Conservation (phyloP, 2,329 filamentous ascomycete species). For the Cladosporium sp. region DNA sequence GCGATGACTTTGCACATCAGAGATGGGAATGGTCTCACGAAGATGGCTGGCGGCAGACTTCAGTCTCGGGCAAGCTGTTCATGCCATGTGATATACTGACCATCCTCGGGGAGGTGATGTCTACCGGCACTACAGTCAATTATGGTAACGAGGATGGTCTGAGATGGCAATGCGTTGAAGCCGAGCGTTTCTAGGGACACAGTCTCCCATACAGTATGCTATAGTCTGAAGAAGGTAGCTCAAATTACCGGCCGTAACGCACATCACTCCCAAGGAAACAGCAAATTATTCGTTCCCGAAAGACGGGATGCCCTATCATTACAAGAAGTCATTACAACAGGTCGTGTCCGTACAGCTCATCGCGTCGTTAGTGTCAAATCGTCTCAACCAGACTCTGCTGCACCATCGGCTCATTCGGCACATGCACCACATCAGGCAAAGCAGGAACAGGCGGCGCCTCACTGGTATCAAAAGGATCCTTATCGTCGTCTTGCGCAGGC, state of each 20-base stretch:
- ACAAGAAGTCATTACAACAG: not conserved
- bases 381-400: not conserved
- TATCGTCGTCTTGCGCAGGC: slow-evolving; percentile 38
- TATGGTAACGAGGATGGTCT: not conserved
- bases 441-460: slow-evolving; percentile 27
- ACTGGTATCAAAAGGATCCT: slow-evolving; percentile 43
- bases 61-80: not conserved
- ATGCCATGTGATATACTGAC: slow-evolving; percentile 12
- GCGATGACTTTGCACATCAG: slow-evolving; percentile 13
- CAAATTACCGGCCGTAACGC: not conserved
- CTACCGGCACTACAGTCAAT: not conserved
- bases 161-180: not conserved
- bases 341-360: not conserved
- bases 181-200: slow-evolving; percentile 4
- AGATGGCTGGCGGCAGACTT: slow-evolving; percentile 2
- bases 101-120: not conserved
- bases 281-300: no score
- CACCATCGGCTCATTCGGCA: not conserved
- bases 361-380: not conserved
- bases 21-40: slow-evolving; percentile 6
- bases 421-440: slow-evolving; percentile 19
- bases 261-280: not conserved
- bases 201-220: not conserved
- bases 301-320: not conserved
- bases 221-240: not conserved